Evolutionary conservation across 768 basidiomycete species (phyloP).

Genomic region (Pleurotus citrinopileatus): DNA sequence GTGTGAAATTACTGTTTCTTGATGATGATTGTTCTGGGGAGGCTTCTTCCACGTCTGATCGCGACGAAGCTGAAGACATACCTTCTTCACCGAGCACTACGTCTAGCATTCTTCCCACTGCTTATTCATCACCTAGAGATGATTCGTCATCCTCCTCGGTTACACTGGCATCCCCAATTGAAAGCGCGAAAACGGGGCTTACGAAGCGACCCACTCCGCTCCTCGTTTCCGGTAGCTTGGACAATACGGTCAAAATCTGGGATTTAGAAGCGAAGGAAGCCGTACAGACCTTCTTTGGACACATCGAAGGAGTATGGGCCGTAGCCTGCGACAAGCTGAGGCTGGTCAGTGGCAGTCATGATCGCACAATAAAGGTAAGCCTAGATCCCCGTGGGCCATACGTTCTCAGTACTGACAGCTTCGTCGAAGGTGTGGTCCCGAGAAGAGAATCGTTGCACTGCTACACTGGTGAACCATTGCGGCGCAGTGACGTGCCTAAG

Average conservation of each 20-base stretch:
- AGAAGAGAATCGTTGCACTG: conserved; percentile 82
- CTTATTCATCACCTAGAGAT: background rate
- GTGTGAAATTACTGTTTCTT: conserved; percentile 73
- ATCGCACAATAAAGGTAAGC: conserved; percentile 93
- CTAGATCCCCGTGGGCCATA: background rate
- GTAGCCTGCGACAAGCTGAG: conserved; percentile 91
- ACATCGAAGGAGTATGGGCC: conserved; percentile 98
- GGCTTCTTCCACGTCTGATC: conserved; percentile 25
- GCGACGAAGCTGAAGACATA: conserved; percentile 13
- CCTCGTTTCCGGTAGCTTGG: conserved; percentile 85
- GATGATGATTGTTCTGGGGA: conserved; percentile 41
- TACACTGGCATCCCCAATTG: background rate
- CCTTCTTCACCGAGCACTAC: conserved; percentile 11
- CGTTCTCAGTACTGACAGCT: conserved; percentile 9
- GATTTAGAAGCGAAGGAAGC: conserved; percentile 85
- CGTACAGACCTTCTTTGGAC: conserved; percentile 86
- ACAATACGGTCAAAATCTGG: conserved; percentile 97
- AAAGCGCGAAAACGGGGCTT: background rate
- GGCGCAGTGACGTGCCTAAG: conserved; percentile 91
- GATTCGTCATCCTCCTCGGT: conserved; percentile 6
- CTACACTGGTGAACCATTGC: conserved; percentile 91
- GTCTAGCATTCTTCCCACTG: conserved; percentile 2
- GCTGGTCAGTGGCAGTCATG: conserved; percentile 91
- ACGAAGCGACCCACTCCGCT: conserved; percentile 55
- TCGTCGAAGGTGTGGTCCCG: conserved; percentile 84